These are phyloP conservation scores for Diaporthe citriasiana DNA, from an alignment of 2,329 filamentous ascomycete species.

Conservation along the genomic window DNA sequence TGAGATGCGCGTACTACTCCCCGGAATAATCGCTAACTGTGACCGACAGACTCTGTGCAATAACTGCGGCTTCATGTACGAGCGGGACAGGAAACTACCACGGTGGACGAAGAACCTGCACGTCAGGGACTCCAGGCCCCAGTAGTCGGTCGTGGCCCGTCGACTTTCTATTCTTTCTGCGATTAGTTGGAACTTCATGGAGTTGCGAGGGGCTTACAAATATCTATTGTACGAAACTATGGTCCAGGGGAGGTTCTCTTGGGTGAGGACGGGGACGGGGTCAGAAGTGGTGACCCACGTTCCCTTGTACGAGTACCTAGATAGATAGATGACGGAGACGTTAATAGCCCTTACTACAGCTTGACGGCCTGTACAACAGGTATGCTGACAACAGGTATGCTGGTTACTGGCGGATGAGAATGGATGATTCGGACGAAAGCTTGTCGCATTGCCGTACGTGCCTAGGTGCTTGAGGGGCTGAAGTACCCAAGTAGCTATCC, in stretches of 20 bases:
- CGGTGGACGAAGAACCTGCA: constrained; percentile 82
- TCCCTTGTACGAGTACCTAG: constrained; percentile 28
- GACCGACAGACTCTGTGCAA: constrained; percentile 82
- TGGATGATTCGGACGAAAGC: not conserved
- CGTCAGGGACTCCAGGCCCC: constrained; percentile 50
- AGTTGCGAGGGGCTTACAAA: not conserved
- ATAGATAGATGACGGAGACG: constrained; percentile 29
- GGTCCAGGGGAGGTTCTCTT: not conserved
- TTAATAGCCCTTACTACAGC: constrained; percentile 15
- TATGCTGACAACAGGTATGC: not conserved
- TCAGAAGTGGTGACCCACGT: not conserved
- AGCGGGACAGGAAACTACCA: constrained; percentile 87
- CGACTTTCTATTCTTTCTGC: not conserved
- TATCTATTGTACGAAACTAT: constrained; percentile 14
- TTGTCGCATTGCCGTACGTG: not conserved
- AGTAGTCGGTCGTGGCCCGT: constrained; percentile 33
- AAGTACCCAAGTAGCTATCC: not conserved
- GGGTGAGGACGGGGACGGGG: not conserved
- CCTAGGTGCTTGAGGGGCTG: not conserved
- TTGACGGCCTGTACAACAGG: not conserved
- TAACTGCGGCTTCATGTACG: constrained; percentile 91
- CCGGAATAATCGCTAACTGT: constrained; percentile 44
- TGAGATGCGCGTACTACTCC: constrained; percentile 33
- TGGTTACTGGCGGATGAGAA: not conserved
- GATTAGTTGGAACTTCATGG: not conserved